A percentile compares a stretch with the other conserved stretches of the same genome.
phyloP scores from a whole-genome alignment of 306 rosid genomes.

The Trifolium pratense region DNA sequence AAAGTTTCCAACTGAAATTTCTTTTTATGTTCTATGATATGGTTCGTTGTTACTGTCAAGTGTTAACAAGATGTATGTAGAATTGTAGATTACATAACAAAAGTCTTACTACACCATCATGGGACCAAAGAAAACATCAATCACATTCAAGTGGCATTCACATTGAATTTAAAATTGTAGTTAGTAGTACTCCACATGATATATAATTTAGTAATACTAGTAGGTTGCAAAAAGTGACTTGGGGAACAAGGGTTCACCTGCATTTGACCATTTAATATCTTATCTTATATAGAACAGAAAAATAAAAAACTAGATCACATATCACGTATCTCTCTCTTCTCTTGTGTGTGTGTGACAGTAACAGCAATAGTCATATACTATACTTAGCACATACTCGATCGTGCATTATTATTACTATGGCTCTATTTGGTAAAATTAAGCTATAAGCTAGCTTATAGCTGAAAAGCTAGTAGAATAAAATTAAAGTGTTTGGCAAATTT shows the following conservation, averaged over 20 bases:
- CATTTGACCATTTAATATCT: constrained; percentile 16
- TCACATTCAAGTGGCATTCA: constrained; percentile 13
- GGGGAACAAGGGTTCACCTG: constrained; percentile 24
- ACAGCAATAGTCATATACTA: no score
- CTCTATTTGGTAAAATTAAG: no score
- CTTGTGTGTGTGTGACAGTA: constrained; percentile 30
- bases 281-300: no score
- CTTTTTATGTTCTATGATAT: not conserved
- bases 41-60: not conserved
- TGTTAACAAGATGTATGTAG: no score
- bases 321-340: not conserved
- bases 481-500: no score
- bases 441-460: no score
- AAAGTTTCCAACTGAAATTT: constrained; percentile 2
- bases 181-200: not conserved
- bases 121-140: constrained; percentile 2
- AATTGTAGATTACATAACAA: constrained; percentile 11
- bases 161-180: constrained; percentile 5
- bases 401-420: not conserved
- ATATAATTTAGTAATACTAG: not conserved
- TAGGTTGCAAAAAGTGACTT: not conserved
- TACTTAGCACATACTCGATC: not conserved
- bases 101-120: constrained; percentile 3
- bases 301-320: no score
- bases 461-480: no score